Base-by-base conservation (phyloP, 2,329 filamentous ascomycete genomes). In the Fusarium bactridioides region DNA sequence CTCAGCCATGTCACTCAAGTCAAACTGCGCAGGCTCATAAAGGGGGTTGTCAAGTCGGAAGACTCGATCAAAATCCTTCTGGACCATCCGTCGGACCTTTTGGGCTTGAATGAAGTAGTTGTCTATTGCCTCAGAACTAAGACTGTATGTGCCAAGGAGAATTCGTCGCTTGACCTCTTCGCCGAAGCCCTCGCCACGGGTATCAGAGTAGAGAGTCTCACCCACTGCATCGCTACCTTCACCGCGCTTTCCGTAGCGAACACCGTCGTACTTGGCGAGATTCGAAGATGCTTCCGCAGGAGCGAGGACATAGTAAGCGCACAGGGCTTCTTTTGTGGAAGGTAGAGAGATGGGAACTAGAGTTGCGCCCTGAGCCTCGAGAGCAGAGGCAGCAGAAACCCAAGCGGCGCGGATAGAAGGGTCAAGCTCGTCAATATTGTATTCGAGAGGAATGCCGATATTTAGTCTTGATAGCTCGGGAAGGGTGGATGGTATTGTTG, bases 21-120 rank as follows among this genome's bases (percentile, higher is more conserved):
- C 86, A 71, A 90, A 90, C 58, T 86, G 84, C 37, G 83, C 78
- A 7, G 82, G 79, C 48, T 86, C 84, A 53, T 85, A 84, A 8
- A 98, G 85, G 7, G 92, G 92, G 78, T 97, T 95, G 7, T 83
- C 83, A 47, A 90, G 82, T 21, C 83, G 81, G 79, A 99, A 98
- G 1, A 93, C 91, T 4, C 87, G 83, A 81, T 98, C 90, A 79
- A 99, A 99, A 78, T 99, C 96, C 38, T 86, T 84, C 79, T 96
- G 92, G 5, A 99, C 93, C 23, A 97, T 85, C 61, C 94, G 88
- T 3, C 96, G 91, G 43, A 98, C 90, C 73, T 92, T 92, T 82
- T 99, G 96, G 50, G 96, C 96, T 80, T 97, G 93, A 70, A 97
- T 89, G 78, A 99, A 99, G 82, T 98, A 98, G 80, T 98, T 99